Conservation (phyloP, 1,284 basidiomycete species). For the Malassezia slooffiae region DNA sequence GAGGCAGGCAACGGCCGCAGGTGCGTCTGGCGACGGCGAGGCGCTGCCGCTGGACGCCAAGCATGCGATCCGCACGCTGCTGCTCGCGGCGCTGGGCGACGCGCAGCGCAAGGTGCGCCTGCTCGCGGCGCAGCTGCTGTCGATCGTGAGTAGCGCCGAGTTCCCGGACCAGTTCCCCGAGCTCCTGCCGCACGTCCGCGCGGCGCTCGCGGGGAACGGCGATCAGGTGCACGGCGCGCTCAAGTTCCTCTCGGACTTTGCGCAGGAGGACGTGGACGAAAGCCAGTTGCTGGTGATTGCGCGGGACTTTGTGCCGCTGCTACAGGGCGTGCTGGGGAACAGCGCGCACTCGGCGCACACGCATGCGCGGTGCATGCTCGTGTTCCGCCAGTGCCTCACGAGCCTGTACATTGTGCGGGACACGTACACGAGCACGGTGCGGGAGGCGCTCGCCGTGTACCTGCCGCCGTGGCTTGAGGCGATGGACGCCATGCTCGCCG, state of each 20-base stretch:
- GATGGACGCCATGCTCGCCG: slow-evolving; percentile 21
- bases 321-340: slow-evolving; percentile 26
- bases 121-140: slow-evolving; percentile 30
- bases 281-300: slow-evolving; percentile 35
- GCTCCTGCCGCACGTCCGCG: slow-evolving; percentile 24
- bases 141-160: slow-evolving; percentile 33
- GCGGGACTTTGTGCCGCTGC: slow-evolving; percentile 30
- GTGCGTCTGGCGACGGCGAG: slow-evolving; percentile 15
- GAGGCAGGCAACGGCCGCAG: background rate
- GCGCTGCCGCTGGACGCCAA: slow-evolving; percentile 24
- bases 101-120: slow-evolving; percentile 30
- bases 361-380: slow-evolving; percentile 67
- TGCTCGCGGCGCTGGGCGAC: slow-evolving; percentile 28
- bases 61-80: slow-evolving; percentile 20
- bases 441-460: slow-evolving; percentile 66
- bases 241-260: slow-evolving; percentile 36
- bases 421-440: slow-evolving; percentile 71
- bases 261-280: slow-evolving; percentile 41
- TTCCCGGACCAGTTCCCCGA: slow-evolving; percentile 42
- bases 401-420: slow-evolving; percentile 90
- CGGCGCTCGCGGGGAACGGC: background rate
- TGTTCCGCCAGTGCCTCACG: slow-evolving; percentile 79
- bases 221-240: slow-evolving; percentile 34
- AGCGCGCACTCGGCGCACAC: slow-evolving; percentile 20
- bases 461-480: slow-evolving; percentile 63